Conservation (phyloP, 805 yeast genomes). For the Yamadazyma endophytica region DNA sequence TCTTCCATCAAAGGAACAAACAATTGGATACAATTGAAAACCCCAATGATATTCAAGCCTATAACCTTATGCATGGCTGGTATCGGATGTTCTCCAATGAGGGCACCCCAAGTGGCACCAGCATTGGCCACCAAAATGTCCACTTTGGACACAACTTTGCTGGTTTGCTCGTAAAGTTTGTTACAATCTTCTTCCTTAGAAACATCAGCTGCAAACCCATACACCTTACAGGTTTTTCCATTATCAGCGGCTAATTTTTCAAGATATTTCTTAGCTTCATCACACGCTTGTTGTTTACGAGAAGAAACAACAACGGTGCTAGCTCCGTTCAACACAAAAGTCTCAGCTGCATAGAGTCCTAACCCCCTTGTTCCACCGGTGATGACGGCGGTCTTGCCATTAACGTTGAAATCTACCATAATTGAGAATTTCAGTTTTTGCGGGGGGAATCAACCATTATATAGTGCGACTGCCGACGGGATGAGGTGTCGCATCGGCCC, state of each 20-base stretch:
- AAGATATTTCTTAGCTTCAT: slow-evolving; percentile 45
- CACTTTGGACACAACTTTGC: slow-evolving; percentile 38
- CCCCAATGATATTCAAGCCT: slow-evolving; percentile 62
- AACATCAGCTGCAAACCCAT: slow-evolving; percentile 55
- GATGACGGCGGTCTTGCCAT: slow-evolving; percentile 61
- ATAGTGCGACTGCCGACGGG: too few relatives aligned
- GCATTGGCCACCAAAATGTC: slow-evolving; percentile 73
- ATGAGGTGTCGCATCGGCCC: too few relatives aligned
- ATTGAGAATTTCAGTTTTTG: too few relatives aligned
- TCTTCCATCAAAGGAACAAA: slow-evolving; percentile 54
- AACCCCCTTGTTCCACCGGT: slow-evolving; percentile 79
- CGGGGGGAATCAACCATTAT: too few relatives aligned
- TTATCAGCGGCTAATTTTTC: slow-evolving; percentile 33
- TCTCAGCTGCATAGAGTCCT: slow-evolving; percentile 66
- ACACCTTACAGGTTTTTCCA: slow-evolving; percentile 25
- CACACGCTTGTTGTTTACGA: slow-evolving; percentile 58
- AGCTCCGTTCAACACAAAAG: slow-evolving; percentile 59
- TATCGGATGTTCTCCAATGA: slow-evolving; percentile 56
- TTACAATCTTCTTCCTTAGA: slow-evolving; percentile 47
- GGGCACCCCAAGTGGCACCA: slow-evolving; percentile 77
- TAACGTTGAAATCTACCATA: slow-evolving; percentile 46
- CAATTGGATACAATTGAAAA: slow-evolving; percentile 60
- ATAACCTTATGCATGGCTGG: slow-evolving; percentile 59
- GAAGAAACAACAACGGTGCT: slow-evolving; percentile 59
- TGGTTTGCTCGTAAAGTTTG: slow-evolving; percentile 38